These are phyloP conservation scores for Lasiodiplodia theobromae DNA, from an alignment of 2,329 filamentous ascomycete species.

Conservation along the genomic window DNA sequence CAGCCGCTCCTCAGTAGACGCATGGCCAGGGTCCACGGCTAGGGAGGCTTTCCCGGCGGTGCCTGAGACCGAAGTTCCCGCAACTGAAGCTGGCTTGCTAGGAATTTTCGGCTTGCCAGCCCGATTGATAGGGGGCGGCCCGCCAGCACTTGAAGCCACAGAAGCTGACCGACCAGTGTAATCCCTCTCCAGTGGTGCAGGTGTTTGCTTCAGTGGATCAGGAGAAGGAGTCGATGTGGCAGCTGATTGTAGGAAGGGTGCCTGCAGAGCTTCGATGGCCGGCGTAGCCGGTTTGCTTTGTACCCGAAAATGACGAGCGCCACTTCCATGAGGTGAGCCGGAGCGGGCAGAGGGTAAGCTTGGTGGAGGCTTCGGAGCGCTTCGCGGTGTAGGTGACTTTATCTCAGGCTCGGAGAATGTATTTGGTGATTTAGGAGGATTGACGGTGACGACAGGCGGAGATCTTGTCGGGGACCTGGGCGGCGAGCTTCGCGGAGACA, in stretches of 20 bases:
- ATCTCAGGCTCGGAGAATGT: constrained; percentile 50
- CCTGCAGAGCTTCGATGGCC: constrained; percentile 48
- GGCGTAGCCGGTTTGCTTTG: constrained; percentile 53
- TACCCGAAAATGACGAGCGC: constrained; percentile 43
- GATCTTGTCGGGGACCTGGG: constrained; percentile 56
- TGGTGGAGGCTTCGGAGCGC: constrained; percentile 34
- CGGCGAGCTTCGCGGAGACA: constrained; percentile 49
- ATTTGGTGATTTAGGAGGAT: constrained; percentile 74
- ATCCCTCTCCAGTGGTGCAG: background rate
- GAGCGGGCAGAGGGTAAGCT: constrained; percentile 33
- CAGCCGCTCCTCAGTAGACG: constrained; percentile 54
- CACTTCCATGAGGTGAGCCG: constrained; percentile 33
- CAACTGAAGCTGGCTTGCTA: constrained; percentile 50
- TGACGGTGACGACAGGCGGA: constrained; percentile 71
- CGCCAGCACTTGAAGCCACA: constrained; percentile 42
- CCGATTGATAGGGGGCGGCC: constrained; percentile 79
- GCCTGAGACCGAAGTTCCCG: constrained; percentile 31
- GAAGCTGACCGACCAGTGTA: constrained; percentile 17
- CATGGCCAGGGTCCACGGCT: constrained; percentile 50
- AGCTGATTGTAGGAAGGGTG: constrained; percentile 41
- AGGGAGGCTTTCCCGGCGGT: constrained; percentile 36
- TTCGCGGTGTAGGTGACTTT: constrained; percentile 45
- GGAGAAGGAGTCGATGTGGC: constrained; percentile 32
- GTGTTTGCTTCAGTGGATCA: constrained; percentile 39
- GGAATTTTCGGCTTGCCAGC: constrained; percentile 77